A percentile compares a stretch with the other conserved stretches of the same genome.
Evolutionary conservation across 1,284 basidiomycete genomes (phyloP).

Genomic region (Rhodofomes roseus): DNA sequence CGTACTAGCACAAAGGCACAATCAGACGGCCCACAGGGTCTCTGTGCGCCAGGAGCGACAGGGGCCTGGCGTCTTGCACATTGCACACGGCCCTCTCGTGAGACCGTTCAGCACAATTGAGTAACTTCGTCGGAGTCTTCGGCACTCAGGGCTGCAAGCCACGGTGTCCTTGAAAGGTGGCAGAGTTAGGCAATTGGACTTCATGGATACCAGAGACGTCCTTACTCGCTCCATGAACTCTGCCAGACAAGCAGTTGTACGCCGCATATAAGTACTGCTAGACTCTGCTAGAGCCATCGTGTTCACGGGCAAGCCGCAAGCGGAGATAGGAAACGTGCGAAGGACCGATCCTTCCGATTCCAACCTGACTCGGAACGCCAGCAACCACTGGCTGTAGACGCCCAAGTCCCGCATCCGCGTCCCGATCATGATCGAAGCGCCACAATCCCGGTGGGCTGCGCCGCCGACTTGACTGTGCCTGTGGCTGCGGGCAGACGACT

Average conservation of each 20-base stretch:
- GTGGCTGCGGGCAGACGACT: too few species aligned
- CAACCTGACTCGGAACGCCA: too few species aligned
- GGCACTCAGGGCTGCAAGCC: background rate
- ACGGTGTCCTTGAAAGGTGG: background rate
- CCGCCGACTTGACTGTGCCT: background rate
- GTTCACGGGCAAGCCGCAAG: too few species aligned
- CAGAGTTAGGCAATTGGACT: background rate
- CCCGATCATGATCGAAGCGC: background rate
- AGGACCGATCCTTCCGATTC: too few species aligned
- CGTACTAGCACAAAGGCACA: background rate
- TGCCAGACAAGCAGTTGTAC: too few species aligned
- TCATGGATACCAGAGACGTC: too few species aligned
- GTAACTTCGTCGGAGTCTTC: background rate
- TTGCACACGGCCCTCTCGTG: background rate
- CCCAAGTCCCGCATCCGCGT: background rate
- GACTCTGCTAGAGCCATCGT: too few species aligned
- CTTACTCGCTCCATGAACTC: too few species aligned
- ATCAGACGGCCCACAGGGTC: background rate
- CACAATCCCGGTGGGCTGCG: background rate
- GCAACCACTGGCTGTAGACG: too few species aligned
- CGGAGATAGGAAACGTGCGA: too few species aligned
- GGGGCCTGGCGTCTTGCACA: background rate
- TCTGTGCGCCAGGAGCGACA: background rate
- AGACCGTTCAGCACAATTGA: background rate
- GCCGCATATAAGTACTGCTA: too few species aligned